Conservation (phyloP, 202 grass and related monocot genomes). For the Saccharum hybrid region DNA sequence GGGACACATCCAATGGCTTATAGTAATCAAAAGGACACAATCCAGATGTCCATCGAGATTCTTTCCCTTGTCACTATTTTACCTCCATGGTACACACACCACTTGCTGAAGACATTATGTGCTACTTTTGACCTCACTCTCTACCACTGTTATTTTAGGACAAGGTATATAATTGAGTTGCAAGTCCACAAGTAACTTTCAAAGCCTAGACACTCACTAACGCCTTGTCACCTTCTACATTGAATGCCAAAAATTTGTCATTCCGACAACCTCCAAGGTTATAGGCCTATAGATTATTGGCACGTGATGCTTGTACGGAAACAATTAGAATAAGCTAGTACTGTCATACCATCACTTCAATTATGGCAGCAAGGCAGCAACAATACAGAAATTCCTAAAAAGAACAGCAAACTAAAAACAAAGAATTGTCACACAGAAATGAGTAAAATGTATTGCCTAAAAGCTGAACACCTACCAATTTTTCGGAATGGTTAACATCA, state of each 20-base stretch:
- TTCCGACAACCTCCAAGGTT: background rate
- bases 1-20: background rate
- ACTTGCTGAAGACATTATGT: background rate
- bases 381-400: background rate
- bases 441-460: conserved; percentile 16
- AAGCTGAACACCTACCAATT: background rate
- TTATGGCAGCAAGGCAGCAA: background rate
- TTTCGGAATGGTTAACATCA: conserved; percentile 17
- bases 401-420: conserved; percentile 21
- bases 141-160: background rate
- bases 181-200: background rate
- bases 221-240: background rate
- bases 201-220: background rate
- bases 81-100: background rate
- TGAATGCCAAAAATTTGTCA: conserved; percentile 20
- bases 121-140: background rate
- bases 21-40: background rate
- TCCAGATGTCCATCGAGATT: background rate
- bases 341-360: background rate
- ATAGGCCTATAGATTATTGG: conserved; percentile 24
- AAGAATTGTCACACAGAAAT: background rate
- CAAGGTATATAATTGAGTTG: background rate
- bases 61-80: conserved; percentile 12
- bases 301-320: conserved; percentile 20
- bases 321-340: conserved; percentile 26